A percentile compares a stretch with the other conserved stretches of the same genome.
Evolutionary conservation across 163 green algal genomes (phyloP).

Genomic region (Prototheca wickerhamii): DNA sequence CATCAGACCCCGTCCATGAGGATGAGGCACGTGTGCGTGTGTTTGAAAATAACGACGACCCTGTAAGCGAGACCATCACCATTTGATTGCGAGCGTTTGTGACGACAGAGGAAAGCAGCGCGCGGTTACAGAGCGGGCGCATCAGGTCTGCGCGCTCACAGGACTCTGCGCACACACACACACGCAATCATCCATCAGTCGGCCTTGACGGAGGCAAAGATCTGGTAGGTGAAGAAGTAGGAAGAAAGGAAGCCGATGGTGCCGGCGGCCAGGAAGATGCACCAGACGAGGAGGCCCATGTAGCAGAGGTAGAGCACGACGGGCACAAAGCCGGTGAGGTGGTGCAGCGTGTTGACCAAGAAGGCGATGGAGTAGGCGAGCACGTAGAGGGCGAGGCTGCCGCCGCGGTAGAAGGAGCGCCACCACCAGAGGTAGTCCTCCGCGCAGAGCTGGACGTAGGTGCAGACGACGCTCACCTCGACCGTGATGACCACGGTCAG

Average conservation of each 20-base stretch:
- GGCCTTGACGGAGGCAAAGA: slow-evolving; percentile 46
- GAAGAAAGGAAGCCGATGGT: slow-evolving; percentile 57
- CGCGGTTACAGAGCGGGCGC: no score
- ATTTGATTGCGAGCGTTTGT: no score
- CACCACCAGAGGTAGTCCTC: slow-evolving; percentile 98
- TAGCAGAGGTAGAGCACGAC: slow-evolving; percentile 87
- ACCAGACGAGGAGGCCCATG: slow-evolving; percentile 78
- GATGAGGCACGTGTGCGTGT: no score
- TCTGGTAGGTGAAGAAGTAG: slow-evolving; percentile 47
- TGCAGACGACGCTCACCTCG: slow-evolving; percentile 82
- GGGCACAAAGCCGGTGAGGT: slow-evolving; percentile 41
- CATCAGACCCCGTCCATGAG: no score
- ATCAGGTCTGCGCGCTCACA: no score
- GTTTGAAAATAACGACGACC: no score
- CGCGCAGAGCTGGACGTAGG: slow-evolving; percentile 92
- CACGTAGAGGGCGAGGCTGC: slow-evolving; percentile 80
- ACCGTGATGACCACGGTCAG: slow-evolving; percentile 87
- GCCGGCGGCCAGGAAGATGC: slow-evolving; percentile 79
- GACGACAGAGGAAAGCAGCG: no score
- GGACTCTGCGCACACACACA: no score
- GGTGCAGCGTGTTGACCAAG: slow-evolving; percentile 34
- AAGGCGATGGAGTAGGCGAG: slow-evolving; percentile 63
- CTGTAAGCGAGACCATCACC: no score
- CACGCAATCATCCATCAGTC: slow-evolving; percentile 26
- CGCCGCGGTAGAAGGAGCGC: slow-evolving; percentile 79